Conservation (phyloP, 768 basidiomycete genomes). For the Lactarius vividus region DNA sequence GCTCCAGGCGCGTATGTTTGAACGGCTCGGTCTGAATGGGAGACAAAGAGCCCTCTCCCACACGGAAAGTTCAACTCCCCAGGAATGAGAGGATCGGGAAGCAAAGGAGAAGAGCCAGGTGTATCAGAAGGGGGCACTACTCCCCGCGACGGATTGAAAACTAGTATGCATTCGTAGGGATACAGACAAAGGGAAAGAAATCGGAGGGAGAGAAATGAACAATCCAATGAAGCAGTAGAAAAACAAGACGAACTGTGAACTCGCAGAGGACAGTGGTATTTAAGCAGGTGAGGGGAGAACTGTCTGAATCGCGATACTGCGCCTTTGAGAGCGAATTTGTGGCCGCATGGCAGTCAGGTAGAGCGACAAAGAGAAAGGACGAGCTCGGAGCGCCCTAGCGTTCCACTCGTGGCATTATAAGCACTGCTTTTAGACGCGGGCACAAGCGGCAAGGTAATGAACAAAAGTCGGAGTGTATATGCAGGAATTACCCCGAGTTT, state of each 20-base stretch:
- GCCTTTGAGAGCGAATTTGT: conserved; percentile 15
- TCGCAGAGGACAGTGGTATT: not conserved
- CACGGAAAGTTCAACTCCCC: not conserved
- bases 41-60: not conserved
- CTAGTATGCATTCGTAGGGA: conserved; percentile 4
- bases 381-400: not conserved
- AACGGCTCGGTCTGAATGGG: not conserved
- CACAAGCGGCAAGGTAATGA: not conserved
- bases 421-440: not conserved
- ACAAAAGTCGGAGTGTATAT: conserved; percentile 13
- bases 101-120: not conserved
- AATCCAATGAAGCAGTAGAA: not conserved
- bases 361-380: conserved; percentile 18
- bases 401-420: conserved; percentile 9
- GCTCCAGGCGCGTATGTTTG: not conserved
- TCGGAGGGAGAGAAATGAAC: not conserved
- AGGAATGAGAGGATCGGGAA: not conserved
- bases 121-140: not conserved
- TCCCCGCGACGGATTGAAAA: not conserved
- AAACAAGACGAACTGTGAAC: not conserved
- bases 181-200: not conserved
- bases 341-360: conserved; percentile 4
- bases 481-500: not conserved
- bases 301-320: not conserved
- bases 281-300: not conserved